Base-by-base conservation (phyloP, 2,329 filamentous ascomycete species). In the Monilinia laxa region DNA sequence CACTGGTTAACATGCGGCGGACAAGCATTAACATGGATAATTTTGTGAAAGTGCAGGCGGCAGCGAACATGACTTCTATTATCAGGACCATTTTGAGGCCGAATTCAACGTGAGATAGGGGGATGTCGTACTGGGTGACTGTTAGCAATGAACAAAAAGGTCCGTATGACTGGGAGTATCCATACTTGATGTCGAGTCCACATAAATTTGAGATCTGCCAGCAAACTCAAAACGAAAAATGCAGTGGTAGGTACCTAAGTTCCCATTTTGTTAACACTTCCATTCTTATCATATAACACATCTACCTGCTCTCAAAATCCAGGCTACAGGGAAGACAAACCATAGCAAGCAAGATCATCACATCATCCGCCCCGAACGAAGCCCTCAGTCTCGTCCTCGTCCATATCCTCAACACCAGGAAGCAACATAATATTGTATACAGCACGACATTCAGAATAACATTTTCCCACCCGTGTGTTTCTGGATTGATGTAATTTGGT, bases 401-500 rank as follows among this genome's bases (percentile, higher is more conserved):
- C 73, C 80, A 84, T 64, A 84, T 75, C 23, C 82, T 78, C 45
- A 82, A 75, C n/a, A 71, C 65, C 57, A 81, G 79, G 4, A 82
- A 76, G 1, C 79, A 47, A 12, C 81, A 74, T 1, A 81, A 77
- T 2, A 83, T 64, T 6, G 67, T 67, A 16, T 79, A 74, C 20
- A 80, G 74, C 4, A 81, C 69, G 20, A 82, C 73, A 53, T 81
- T 78, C 7, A 81, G 71, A 11, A 81, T 75, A 23, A 83, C 73
- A 38, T 80, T 79, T 31, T 72, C 77, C 73, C 80, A 77, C 4
- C 80, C 81, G 68, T 81, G 77, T 35, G 79, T 81, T 25, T 68
- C 67, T 5, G 82, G 82, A 70, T 84, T 73, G 58, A 78, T 70
- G 71, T 80, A 80, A 70, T 84, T 84, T 20, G 82, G 79, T 35